Evolutionary conservation across 345 rosid genomes (phyloP), one percentile per base, ranked within the genome.

Genomic region (Populus euphratica): DNA sequence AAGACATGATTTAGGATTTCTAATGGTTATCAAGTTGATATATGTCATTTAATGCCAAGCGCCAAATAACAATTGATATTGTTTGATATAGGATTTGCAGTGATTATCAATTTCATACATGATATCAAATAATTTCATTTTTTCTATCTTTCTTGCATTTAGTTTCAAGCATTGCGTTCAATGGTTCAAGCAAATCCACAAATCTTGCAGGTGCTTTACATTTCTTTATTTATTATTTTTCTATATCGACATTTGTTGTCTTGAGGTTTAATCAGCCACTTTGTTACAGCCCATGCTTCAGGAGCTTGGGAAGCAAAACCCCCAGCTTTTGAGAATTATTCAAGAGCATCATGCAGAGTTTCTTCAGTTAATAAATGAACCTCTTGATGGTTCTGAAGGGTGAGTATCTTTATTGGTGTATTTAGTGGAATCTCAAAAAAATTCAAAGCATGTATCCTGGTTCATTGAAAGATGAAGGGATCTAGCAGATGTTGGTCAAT

Each of bases 301-400:
- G 82, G 99, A 96, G 84, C 98, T 96, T 77, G 98, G 99, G 73
- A 96, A 94, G 86, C 99, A 96, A 76, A 96, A 96, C 67, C 99
- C 99, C 38, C 96, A 94, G 78, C 95, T 96, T 70, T 85, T 94
- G 72, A 88, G 97, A 88, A 76, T 89, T 74, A 94, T 96, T 76
- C 95, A 96, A 82, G 98, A 96, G 86, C 96, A 94, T 83, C 92
- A 92, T 29, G 85, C 93, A 27, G 99, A 96, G 86, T 96, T 96
- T 84, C 95, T 96, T 83, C 98, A 88, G 85, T 69, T 94, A 85
- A 88, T 96, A 85, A 96, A 94, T 81, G 99, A 96, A 82, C 99
- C 98, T 23, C 82, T 85, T 76, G 99, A 92, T 67, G 97, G 94
- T 82, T 90, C 95, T 39, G 98, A 92, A 79, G 99, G 94, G 98